phyloP scores from a whole-genome alignment of 2,329 filamentous ascomycete genomes.

The Niveomyces coronatus region DNA sequence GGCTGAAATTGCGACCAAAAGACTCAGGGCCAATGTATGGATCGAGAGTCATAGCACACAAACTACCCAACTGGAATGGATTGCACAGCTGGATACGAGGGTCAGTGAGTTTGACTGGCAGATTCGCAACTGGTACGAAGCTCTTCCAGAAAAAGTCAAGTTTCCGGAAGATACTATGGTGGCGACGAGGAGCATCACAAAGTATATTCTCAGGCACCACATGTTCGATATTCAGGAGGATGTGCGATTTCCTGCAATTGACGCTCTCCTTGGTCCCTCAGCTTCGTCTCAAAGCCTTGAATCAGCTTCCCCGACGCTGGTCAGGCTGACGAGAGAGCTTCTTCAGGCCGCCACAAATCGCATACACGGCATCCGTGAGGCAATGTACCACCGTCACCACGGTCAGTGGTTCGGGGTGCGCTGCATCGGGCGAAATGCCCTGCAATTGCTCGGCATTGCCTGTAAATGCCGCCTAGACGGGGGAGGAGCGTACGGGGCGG shows the following conservation, averaged over 20 bases:
- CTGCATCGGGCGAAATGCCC: slow-evolving; percentile 13
- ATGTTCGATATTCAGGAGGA: not conserved
- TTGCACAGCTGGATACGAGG: not conserved
- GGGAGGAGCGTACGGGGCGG: not conserved
- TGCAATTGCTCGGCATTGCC: slow-evolving; percentile 12
- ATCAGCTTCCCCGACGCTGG: not conserved
- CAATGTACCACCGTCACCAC: slow-evolving; percentile 15
- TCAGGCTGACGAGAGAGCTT: slow-evolving; percentile 6
- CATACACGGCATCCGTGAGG: slow-evolving; percentile 11
- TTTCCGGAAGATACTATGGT: not conserved
- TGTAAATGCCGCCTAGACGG: not conserved
- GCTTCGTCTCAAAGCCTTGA: not conserved
- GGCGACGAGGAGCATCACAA: not conserved
- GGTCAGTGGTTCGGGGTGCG: slow-evolving; percentile 16
- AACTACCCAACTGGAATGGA: slow-evolving; percentile 6
- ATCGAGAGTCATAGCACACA: slow-evolving; percentile 12
- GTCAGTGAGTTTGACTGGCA: not conserved
- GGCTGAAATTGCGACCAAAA: slow-evolving; percentile 15
- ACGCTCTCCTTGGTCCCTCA: not conserved
- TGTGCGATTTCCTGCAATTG: not conserved
- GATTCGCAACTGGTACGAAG: not conserved
- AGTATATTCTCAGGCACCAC: not conserved
- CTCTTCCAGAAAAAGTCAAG: not conserved
- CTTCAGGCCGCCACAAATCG: slow-evolving; percentile 12
- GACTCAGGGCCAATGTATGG: slow-evolving; percentile 9